phyloP scores from a whole-genome alignment of 148 eudicot genomes.

The Rheum nobile region DNA sequence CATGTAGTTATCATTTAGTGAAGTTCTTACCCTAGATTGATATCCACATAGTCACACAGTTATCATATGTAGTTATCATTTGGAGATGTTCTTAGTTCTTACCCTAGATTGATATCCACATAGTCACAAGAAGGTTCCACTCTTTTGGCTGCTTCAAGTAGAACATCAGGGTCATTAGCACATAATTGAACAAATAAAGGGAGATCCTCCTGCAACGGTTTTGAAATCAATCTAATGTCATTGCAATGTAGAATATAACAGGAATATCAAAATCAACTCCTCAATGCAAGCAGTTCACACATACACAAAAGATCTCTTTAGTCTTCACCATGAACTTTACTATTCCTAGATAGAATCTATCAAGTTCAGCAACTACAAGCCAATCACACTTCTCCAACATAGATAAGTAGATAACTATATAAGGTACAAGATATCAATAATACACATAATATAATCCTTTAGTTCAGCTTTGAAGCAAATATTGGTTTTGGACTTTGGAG shows the following conservation, averaged over 20 bases:
- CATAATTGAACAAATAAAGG: slow-evolving; percentile 96
- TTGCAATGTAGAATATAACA: not conserved
- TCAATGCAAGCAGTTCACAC: not conserved
- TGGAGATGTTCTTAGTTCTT: no score
- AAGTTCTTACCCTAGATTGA: slow-evolving; percentile 68
- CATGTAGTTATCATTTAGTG: not conserved
- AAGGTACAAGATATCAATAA: no score
- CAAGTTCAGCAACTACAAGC: no score
- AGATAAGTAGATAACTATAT: no score
- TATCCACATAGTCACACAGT: slow-evolving; percentile 96
- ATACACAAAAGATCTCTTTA: not conserved
- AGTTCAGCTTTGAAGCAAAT: not conserved
- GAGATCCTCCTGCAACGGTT: slow-evolving; percentile 65
- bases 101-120: no score
- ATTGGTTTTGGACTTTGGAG: not conserved
- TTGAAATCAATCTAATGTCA: not conserved
- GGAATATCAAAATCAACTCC: not conserved
- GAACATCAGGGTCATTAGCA: slow-evolving; percentile 88
- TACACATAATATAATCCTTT: no score
- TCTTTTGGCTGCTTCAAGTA: slow-evolving; percentile 72
- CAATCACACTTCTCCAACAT: no score
- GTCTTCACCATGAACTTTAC: not conserved
- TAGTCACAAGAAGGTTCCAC: slow-evolving; percentile 89
- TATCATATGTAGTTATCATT: no score
- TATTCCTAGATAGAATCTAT: not conserved